Evolutionary conservation across 2,329 filamentous ascomycete species (phyloP).

Genomic region (Alternaria burnsii): DNA sequence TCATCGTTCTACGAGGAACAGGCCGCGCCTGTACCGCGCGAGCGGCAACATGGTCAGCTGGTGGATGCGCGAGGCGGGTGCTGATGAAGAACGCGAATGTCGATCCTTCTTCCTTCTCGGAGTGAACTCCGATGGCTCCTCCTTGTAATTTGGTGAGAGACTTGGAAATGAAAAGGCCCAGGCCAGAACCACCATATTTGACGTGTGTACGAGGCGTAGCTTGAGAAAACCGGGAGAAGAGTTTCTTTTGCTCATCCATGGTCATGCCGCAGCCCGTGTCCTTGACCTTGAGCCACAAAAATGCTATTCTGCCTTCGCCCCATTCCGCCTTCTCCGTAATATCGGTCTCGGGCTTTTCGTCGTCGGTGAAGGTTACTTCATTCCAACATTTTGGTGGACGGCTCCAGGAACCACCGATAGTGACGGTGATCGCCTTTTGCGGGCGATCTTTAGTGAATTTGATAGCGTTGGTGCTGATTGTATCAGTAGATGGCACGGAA

Average conservation of each 20-base stretch:
- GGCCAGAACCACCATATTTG: constrained; percentile 54
- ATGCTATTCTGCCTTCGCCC: constrained; percentile 46
- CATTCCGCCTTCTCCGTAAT: constrained; percentile 33
- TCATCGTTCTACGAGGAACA: constrained; percentile 15
- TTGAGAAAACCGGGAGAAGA: constrained; percentile 44
- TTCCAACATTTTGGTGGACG: constrained; percentile 26
- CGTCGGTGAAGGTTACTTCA: constrained; percentile 26
- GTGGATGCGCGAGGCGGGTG: constrained; percentile 27
- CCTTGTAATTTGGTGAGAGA: constrained; percentile 44
- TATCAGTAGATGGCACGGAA: constrained; percentile 32
- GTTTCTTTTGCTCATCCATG: constrained; percentile 46
- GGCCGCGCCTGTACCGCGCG: constrained; percentile 13
- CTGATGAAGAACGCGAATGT: constrained; percentile 55
- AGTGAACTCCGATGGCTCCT: constrained; percentile 55
- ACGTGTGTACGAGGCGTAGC: constrained; percentile 44
- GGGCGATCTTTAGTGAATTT: constrained; percentile 50
- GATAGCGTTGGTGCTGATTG: constrained; percentile 38
- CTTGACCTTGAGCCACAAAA: constrained; percentile 46
- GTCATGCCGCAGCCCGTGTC: constrained; percentile 54
- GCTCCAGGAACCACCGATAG: constrained; percentile 43
- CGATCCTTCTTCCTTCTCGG: constrained; percentile 43
- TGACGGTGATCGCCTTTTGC: constrained; percentile 48
- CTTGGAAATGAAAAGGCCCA: constrained; percentile 56
- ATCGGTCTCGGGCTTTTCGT: constrained; percentile 6
- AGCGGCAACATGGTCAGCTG: constrained; percentile 9